Evolutionary conservation across 208 protist species (phyloP).

Genomic region (Phytomonas francai): DNA sequence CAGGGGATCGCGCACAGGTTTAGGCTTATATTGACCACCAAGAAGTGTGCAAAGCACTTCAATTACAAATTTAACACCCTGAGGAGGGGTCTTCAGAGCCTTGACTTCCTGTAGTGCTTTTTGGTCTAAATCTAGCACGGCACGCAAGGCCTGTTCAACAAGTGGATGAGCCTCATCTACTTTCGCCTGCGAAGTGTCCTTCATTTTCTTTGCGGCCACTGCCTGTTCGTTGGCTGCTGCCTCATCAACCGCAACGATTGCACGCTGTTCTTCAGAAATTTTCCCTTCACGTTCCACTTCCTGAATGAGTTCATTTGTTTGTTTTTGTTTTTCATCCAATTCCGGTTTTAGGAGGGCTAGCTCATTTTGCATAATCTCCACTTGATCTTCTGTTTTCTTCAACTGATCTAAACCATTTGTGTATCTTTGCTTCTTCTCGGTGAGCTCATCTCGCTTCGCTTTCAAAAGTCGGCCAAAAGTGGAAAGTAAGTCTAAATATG

Average conservation of each 20-base stretch:
- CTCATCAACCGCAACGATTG: constrained; percentile 88
- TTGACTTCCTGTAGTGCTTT: constrained; percentile 94
- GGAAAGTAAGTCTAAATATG: constrained; percentile 93
- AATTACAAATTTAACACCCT: constrained; percentile 93
- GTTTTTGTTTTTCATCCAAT: constrained; percentile 85
- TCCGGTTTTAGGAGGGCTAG: constrained; percentile 87
- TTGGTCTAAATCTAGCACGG: constrained; percentile 89
- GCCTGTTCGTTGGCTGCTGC: constrained; percentile 87
- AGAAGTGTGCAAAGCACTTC: constrained; percentile 89
- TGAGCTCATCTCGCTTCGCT: constrained; percentile 82
- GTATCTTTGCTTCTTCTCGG: constrained; percentile 80
- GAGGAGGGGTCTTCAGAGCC: constrained; percentile 91
- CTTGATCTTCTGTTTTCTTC: constrained; percentile 91
- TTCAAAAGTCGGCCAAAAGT: constrained; percentile 88
- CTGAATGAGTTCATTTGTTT: constrained; percentile 83
- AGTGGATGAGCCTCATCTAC: constrained; percentile 93
- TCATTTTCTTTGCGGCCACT: constrained; percentile 87
- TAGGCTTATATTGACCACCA: constrained; percentile 81
- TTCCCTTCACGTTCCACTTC: constrained; percentile 85
- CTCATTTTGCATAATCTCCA: constrained; percentile 92
- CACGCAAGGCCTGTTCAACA: constrained; percentile 90
- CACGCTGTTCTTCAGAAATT: constrained; percentile 75
- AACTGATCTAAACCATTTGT: constrained; percentile 83
- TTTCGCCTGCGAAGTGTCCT: constrained; percentile 94
- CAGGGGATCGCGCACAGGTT: constrained; percentile 71